A percentile compares a stretch with the other conserved stretches of the same genome.
Conservation (phyloP, 768 basidiomycete genomes). For the Stropharia rugosoannulata region DNA sequence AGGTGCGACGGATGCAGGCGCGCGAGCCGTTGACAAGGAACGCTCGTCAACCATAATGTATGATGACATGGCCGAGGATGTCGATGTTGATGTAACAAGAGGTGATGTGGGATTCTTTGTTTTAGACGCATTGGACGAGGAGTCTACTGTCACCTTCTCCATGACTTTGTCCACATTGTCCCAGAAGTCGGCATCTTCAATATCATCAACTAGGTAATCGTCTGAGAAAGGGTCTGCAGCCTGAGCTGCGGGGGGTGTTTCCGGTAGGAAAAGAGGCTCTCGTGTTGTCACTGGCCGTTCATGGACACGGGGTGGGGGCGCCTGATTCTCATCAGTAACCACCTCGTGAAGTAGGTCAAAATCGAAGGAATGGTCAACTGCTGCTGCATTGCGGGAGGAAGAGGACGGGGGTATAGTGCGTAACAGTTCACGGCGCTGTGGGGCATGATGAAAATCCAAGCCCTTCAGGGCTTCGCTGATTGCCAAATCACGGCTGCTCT, state of each 20-base stretch:
- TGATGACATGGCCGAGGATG: background rate
- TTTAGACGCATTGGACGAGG: background rate
- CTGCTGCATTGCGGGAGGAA: slow-evolving; percentile 3
- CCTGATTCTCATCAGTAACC: slow-evolving; percentile 14
- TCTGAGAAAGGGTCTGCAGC: slow-evolving; percentile 13
- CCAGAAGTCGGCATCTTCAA: slow-evolving; percentile 19
- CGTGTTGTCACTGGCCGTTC: slow-evolving; percentile 19
- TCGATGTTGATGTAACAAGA: background rate
- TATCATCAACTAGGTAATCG: slow-evolving; percentile 23
- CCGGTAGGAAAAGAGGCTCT: background rate
- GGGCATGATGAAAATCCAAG: slow-evolving; percentile 16
- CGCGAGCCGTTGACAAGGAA: background rate
- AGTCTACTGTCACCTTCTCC: slow-evolving; percentile 18
- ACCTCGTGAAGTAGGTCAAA: slow-evolving; percentile 25
- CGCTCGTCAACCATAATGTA: background rate
- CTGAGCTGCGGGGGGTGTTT: background rate
- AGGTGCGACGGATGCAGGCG: background rate
- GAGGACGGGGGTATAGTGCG: slow-evolving; percentile 12
- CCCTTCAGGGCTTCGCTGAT: slow-evolving; percentile 4
- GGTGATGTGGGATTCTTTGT: slow-evolving; percentile 1
- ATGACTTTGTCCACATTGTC: slow-evolving; percentile 25
- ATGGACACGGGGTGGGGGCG: slow-evolving; percentile 6
- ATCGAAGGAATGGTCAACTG: slow-evolving; percentile 23
- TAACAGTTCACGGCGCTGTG: slow-evolving; percentile 15
- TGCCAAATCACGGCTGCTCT: background rate